Conservation (phyloP, 352 stramenopile genomes). For the Discostella stelligera region DNA sequence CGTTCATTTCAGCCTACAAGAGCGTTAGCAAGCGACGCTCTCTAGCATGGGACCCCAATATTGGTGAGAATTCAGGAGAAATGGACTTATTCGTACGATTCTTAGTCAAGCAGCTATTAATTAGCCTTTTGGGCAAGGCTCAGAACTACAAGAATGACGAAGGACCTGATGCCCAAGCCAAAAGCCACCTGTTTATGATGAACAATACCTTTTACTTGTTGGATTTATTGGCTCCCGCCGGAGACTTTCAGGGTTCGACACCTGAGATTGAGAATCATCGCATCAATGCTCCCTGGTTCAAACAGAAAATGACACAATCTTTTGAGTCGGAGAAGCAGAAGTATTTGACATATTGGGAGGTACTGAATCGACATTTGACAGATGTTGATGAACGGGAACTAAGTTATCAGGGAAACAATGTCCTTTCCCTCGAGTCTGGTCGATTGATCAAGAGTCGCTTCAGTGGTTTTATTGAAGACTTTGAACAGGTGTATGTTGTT, state of each 20-base stretch:
- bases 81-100: slow-evolving; percentile 77
- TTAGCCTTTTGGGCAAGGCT: slow-evolving; percentile 69
- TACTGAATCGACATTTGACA: slow-evolving; percentile 69
- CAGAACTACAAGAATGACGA: slow-evolving; percentile 74
- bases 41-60: slow-evolving; percentile 77
- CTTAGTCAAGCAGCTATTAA: slow-evolving; percentile 74
- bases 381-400: slow-evolving; percentile 86
- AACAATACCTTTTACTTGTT: slow-evolving; percentile 92
- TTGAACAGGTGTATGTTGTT: slow-evolving; percentile 64
- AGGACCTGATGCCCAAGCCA: slow-evolving; percentile 44
- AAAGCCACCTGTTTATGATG: slow-evolving; percentile 87
- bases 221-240: slow-evolving; percentile 81
- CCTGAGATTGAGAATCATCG: slow-evolving; percentile 76
- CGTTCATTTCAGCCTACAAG: slow-evolving; percentile 80
- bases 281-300: slow-evolving; percentile 85
- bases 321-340: slow-evolving; percentile 86
- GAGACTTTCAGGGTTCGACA: slow-evolving; percentile 20
- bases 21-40: slow-evolving; percentile 64
- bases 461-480: slow-evolving; percentile 75
- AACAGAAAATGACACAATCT: slow-evolving; percentile 84
- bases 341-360: slow-evolving; percentile 68
- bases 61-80: slow-evolving; percentile 75
- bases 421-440: slow-evolving; percentile 89
- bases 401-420: slow-evolving; percentile 85
- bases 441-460: slow-evolving; percentile 91